These are phyloP conservation scores for Hydnomerulius pinastri DNA, from an alignment of 768 basidiomycete species.

Conservation along the genomic window DNA sequence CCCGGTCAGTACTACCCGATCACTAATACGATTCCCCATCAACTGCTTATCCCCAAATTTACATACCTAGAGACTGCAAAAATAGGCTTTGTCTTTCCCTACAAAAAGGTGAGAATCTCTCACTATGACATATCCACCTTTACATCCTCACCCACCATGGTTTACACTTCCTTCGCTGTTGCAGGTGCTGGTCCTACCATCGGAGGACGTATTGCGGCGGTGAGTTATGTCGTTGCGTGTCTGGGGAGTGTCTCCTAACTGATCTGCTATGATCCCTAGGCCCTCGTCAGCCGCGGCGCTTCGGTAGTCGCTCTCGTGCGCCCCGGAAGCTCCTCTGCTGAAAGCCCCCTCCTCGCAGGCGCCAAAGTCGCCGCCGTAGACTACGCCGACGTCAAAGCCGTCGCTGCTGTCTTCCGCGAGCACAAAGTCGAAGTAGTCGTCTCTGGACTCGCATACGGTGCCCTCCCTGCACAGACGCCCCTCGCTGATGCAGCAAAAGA, in stretches of 20 bases:
- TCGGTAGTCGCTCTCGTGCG: conserved; percentile 29
- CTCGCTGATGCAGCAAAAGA: conserved; percentile 38
- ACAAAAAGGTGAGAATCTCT: not conserved
- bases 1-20: not conserved
- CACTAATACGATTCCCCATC: not conserved
- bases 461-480: conserved; percentile 23
- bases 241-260: not conserved
- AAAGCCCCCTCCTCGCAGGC: conserved; percentile 23
- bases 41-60: not conserved
- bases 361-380: conserved; percentile 31
- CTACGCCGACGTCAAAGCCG: conserved; percentile 22
- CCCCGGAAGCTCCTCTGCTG: conserved; percentile 19
- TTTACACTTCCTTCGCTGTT: conserved; percentile 38
- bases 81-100: conserved; percentile 4
- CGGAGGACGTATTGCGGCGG: conserved; percentile 35
- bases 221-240: not conserved
- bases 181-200: conserved; percentile 38
- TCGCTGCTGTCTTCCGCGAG: conserved; percentile 29
- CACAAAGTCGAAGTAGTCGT: conserved; percentile 37
- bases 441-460: conserved; percentile 34
- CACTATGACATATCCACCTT: not conserved
- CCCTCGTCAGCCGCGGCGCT: conserved; percentile 17
- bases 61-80: not conserved
- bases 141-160: conserved; percentile 14
- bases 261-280: conserved; percentile 15